Percentiles rank a stretch among this genome's conserved stretches.
Conservation (phyloP, 768 basidiomycete genomes). For the Suillus americanus region DNA sequence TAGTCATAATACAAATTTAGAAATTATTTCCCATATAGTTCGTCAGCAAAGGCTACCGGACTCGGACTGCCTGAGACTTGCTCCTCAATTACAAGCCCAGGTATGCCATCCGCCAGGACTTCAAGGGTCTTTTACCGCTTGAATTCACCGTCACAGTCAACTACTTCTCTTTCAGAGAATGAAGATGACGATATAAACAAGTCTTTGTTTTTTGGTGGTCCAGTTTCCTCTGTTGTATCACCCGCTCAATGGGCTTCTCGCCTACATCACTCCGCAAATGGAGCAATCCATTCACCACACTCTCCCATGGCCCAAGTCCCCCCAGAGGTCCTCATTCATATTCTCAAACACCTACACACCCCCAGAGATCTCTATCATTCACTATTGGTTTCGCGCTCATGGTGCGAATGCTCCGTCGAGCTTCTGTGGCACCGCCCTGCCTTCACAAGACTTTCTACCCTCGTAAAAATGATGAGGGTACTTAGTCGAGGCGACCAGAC, state of each 20-base stretch:
- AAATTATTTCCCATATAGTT: constrained; percentile 8
- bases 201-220: constrained; percentile 38
- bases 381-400: constrained; percentile 82
- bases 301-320: constrained; percentile 73
- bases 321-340: constrained; percentile 90
- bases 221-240: constrained; percentile 42
- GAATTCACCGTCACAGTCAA: constrained; percentile 63
- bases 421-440: constrained; percentile 91
- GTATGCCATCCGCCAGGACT: constrained; percentile 25
- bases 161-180: constrained; percentile 77
- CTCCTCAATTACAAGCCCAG: constrained; percentile 1
- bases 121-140: constrained; percentile 36
- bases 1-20: background rate
- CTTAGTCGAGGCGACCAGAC: constrained; percentile 65
- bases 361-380: constrained; percentile 71
- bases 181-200: constrained; percentile 64
- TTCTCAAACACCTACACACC: constrained; percentile 80
- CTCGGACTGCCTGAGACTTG: background rate
- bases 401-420: constrained; percentile 96
- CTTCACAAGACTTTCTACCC: constrained; percentile 65
- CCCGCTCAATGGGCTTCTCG: constrained; percentile 66
- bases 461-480: constrained; percentile 77
- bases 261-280: constrained; percentile 33
- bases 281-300: constrained; percentile 29
- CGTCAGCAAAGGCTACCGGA: constrained; percentile 7